Evolutionary conservation across 2,329 filamentous ascomycete species (phyloP), one percentile per base, ranked within the genome.

Genomic region (Microthyrium microscopicum): DNA sequence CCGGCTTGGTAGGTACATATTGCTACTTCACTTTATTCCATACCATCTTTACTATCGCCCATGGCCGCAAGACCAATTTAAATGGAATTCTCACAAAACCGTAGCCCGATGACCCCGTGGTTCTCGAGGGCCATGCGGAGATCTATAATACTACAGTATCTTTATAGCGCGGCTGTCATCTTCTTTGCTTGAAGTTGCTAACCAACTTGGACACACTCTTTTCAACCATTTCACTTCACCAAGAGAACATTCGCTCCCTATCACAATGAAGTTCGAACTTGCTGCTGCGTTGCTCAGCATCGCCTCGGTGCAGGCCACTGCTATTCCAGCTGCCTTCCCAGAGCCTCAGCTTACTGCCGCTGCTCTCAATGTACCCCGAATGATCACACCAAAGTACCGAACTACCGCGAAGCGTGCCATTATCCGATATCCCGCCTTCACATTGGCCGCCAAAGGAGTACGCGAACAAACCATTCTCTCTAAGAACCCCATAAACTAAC

Each of bases 351-450:
- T 9, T 13, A 25, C 9, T 25, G 22, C 22, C 22, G 22, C 9
- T 25, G 9, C 22, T 25, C 7, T 33, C 16, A 22, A 11, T 4
- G 22, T 33, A 15, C 31, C 31, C 18, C 25, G 16, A 9, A 33
- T 33, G 31, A 33, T 35, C n/a, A 33, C 30, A 19, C 12, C 34
- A 20, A 36, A 36, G 28, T 32, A 31, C 27, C 8, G 17, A 5
- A 7, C 19, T 3, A 24, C 13, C 11, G 34, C 34, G 8, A 25
- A 36, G 21, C 34, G 34, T 26, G 34, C 21, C 9, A 26, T 27
- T 15, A 26, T 31, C 6, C 27, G 21, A 1, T 36, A 35, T 12
- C 25, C 25, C 7, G 25, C 33, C 9, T 35, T 35, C n/a, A 29
- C 25, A 11, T 12, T 35, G 11, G 9, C 11, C 5, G 24, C 33